Conservation (phyloP, 2,329 filamentous ascomycete species). For the Cadophora malorum region DNA sequence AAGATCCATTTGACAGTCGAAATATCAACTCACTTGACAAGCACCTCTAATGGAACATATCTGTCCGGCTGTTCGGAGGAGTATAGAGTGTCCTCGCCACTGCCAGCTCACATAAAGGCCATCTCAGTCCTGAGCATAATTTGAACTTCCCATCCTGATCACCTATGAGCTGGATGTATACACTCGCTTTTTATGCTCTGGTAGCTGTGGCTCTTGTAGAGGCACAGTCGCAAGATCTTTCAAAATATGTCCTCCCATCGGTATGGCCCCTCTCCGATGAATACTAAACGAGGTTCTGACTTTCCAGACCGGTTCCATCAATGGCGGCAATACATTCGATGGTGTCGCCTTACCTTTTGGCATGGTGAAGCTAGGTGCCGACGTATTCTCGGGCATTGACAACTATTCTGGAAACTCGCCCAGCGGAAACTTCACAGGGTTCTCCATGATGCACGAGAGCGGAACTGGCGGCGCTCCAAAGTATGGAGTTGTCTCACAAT, state of each 20-base stretch:
- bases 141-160: background rate
- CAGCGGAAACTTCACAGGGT: conserved; percentile 60
- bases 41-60: too few relatives aligned
- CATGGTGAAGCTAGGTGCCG: conserved; percentile 35
- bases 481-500: conserved; percentile 68
- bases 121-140: background rate
- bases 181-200: background rate
- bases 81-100: too few relatives aligned
- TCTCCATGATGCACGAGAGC: conserved; percentile 61
- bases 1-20: too few relatives aligned
- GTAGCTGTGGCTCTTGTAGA: background rate
- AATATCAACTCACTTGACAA: too few relatives aligned
- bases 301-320: conserved; percentile 24
- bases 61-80: too few relatives aligned
- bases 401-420: conserved; percentile 59
- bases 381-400: conserved; percentile 44
- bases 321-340: conserved; percentile 35
- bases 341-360: conserved; percentile 36
- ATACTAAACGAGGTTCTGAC: background rate
- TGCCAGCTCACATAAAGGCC: background rate
- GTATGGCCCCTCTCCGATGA: background rate
- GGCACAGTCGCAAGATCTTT: background rate
- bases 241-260: background rate
- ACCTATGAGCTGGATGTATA: background rate
- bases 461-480: conserved; percentile 74